Base-by-base conservation (phyloP, 768 basidiomycete species). In the Sutorius australiensis region DNA sequence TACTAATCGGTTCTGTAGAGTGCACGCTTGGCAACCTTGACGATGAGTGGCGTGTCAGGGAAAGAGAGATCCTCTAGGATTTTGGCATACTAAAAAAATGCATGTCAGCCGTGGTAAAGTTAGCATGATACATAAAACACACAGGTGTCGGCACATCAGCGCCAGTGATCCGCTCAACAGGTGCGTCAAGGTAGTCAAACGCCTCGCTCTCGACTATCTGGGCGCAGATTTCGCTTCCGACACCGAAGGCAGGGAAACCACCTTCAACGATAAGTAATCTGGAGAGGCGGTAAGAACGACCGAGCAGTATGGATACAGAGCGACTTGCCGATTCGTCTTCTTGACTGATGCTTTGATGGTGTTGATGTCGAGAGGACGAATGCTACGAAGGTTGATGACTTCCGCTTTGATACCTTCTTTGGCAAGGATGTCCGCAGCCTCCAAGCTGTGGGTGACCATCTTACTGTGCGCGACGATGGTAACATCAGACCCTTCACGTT, bases 371-470 rank as follows among this genome's bases (percentile, higher is more conserved):
- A 99, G 83, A 55, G 97, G 97, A 56, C 97, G 89, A 69, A 98
- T 98, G 56, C 84, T 86, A 60, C 95, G 82, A 59, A 98, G 81
- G 80, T 99, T 99, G 79, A 99, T 87, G 63, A 99, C 92, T 75
- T 99, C 97, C 24, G 93, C 95, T 69, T 91, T 90, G 77, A 99
- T 86, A 32, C 93, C 95, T 74, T 98, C 95, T 78, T 98, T 95
- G 59, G 89, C 92, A 21, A 99, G 80, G 33, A 77, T 74, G 51
- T 95, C 95, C 11, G 97, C 97, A 36, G 97, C 95, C 72, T 98
- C 95, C 55, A 99, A 72, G 65, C 87, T 86, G 76, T 94, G 92
- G 1, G 89, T 84, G 54, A 99, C 97, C 94, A 95, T 95, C 73
- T 94, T 95, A 74, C 91, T 93, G 80, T 98, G 97, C 17, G 92